phyloP scores from a whole-genome alignment of 2,329 filamentous ascomycete species.

The Thermothelomyces thermophilus region DNA sequence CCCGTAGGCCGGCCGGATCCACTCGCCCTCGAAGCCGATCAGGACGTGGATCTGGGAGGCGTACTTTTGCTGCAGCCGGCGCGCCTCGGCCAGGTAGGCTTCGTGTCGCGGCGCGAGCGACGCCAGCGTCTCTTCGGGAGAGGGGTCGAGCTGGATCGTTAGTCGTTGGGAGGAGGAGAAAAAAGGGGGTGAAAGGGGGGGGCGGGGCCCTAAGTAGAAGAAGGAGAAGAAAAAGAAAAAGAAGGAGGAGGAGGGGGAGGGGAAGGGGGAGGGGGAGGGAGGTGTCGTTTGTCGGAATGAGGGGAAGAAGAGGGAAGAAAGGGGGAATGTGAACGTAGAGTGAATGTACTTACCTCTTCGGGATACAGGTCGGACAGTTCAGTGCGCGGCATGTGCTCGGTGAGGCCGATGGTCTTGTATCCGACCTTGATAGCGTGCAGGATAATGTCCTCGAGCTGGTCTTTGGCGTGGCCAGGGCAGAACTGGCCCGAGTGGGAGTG shows the following conservation, averaged over 20 bases:
- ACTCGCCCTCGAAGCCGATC: conserved; percentile 90
- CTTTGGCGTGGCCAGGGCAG: conserved; percentile 81
- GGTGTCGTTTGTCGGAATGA: too few relatives aligned
- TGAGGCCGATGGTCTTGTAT: conserved; percentile 79
- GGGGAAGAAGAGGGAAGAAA: too few relatives aligned
- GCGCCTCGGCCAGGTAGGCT: conserved; percentile 69
- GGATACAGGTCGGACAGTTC: conserved; percentile 75
- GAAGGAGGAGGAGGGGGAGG: too few relatives aligned
- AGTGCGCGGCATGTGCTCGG: conserved; percentile 89
- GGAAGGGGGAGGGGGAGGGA: too few relatives aligned
- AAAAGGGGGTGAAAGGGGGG: too few relatives aligned
- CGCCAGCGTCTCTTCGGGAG: conserved; percentile 43
- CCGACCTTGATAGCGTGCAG: conserved; percentile 68
- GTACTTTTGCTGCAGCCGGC: conserved; percentile 65
- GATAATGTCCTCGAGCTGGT: conserved; percentile 78
- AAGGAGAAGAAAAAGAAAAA: too few relatives aligned
- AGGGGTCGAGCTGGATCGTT: conserved; percentile 39
- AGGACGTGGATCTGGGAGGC: conserved; percentile 65
- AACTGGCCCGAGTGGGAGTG: conserved; percentile 98
- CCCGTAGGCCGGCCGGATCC: conserved; percentile 63
- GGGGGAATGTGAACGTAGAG: too few relatives aligned
- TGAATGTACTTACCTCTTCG: conserved; percentile 62
- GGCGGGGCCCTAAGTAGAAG: too few relatives aligned
- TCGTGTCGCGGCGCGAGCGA: conserved; percentile 52
- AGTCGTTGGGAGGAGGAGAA: not conserved